Base-by-base conservation (phyloP, 2,329 filamentous ascomycete genomes). In the Aspergillus chevalieri region DNA sequence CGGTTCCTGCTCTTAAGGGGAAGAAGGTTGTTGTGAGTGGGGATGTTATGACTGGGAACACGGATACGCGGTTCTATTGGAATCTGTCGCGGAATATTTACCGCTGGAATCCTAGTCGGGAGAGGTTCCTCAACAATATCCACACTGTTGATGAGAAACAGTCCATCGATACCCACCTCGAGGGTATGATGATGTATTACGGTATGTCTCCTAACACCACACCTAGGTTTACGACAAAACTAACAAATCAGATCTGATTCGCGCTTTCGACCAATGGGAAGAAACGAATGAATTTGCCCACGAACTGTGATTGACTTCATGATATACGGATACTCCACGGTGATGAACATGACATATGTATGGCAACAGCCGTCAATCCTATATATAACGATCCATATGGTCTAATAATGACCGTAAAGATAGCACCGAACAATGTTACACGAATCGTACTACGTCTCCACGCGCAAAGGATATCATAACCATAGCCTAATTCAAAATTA, bases 61-160 rank as follows among this genome's bases (percentile, higher is more conserved):
- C 77, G 0, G 77, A 79, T 50, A 79, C 77, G 1, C 61, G 70
- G 3, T 77, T 78, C 54, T 79, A 78, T 55, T 79, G 76, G 77
- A 62, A 68, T 36, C 52, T 79, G 52, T 74, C 75, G n/a, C 68
- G 71, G 52, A 74, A 79, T 47, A 78, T 80, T 7, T 80, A 78
- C 55, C 66, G 77, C 1, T 79, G 77, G 58, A 74, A 70, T 12
- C 75, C 76, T 2, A 71, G 73, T 1, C 74, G 75, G 47, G 69
- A 71, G 21, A 70, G 66, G 0, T 71, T 71, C 0, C 46, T 72
- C 33, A 57, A 71, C 7, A 76, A 76, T 47, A 74, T 75, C 6
- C 76, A 79, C 56, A 78, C 76, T 0, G 73, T 78, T 1, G 74
- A 79, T 56, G 77, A 79, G 63, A 69, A 65, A 21, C 63, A 78